Percentiles rank a stretch among this genome's conserved stretches.
Conservation (phyloP, 768 basidiomycete genomes). For the Kwoniella sp. region DNA sequence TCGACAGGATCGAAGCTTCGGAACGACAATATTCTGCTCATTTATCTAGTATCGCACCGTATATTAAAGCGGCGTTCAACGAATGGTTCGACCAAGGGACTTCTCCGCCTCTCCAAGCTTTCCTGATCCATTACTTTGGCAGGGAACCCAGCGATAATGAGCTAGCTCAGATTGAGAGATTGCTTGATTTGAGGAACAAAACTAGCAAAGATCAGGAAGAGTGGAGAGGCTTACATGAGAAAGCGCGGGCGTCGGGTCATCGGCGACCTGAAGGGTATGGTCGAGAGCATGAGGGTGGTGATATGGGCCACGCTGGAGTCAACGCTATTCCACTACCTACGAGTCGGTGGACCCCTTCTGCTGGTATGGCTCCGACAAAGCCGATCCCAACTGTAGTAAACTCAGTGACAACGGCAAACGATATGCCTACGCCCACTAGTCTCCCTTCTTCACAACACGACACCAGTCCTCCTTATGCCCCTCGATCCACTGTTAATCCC, state of each 20-base stretch:
- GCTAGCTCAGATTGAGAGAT: slow-evolving; percentile 31
- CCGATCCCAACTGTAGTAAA: neutral
- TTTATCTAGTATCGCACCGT: slow-evolving; percentile 36
- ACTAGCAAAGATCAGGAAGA: slow-evolving; percentile 21
- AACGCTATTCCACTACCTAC: slow-evolving; percentile 13
- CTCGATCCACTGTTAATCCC: neutral
- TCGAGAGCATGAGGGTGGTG: neutral
- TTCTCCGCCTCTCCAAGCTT: slow-evolving; percentile 30
- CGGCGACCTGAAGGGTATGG: neutral
- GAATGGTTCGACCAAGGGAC: slow-evolving; percentile 35
- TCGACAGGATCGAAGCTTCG: slow-evolving; percentile 10
- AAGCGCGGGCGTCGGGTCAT: neutral
- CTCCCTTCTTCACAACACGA: neutral
- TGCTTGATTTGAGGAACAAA: slow-evolving; percentile 18
- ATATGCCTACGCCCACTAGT: neutral
- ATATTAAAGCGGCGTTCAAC: slow-evolving; percentile 44
- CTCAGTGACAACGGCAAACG: neutral
- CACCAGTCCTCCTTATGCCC: neutral
- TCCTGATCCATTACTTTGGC: slow-evolving; percentile 44
- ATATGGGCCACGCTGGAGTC: slow-evolving; percentile 2
- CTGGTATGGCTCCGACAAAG: neutral
- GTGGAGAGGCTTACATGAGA: neutral
- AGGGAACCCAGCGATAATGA: slow-evolving; percentile 30
- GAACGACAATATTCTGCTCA: slow-evolving; percentile 4
- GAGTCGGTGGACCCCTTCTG: slow-evolving; percentile 15